Conservation (phyloP, 768 basidiomycete species). For the Russula dissimulans region DNA sequence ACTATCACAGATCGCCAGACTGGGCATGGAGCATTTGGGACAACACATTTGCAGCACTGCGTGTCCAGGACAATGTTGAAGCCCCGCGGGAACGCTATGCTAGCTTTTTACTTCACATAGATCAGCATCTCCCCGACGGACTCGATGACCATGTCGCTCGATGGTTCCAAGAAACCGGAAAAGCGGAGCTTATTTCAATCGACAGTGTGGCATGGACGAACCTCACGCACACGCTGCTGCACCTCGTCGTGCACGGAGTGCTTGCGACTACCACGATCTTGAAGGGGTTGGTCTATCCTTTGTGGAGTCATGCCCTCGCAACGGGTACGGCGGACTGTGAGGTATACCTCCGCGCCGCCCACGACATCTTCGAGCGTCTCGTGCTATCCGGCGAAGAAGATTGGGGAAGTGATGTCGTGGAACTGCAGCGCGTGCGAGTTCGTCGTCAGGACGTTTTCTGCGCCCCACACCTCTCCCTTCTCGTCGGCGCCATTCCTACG, state of each 20-base stretch:
- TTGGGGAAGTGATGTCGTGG: slow-evolving; percentile 43
- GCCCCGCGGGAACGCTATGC: slow-evolving; percentile 57
- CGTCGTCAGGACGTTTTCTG: slow-evolving; percentile 59
- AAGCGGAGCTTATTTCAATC: slow-evolving; percentile 50
- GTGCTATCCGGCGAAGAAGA: slow-evolving; percentile 44
- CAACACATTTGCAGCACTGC: slow-evolving; percentile 65
- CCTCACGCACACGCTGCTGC: slow-evolving; percentile 50
- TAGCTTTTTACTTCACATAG: slow-evolving; percentile 60
- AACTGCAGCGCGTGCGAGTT: slow-evolving; percentile 61
- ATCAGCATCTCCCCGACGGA: slow-evolving; percentile 66
- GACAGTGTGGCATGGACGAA: slow-evolving; percentile 59
- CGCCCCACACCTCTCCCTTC: slow-evolving; percentile 52
- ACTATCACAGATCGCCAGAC: slow-evolving; percentile 59
- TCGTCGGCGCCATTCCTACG: slow-evolving; percentile 56
- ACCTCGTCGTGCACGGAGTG: slow-evolving; percentile 57
- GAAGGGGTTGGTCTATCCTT: slow-evolving; percentile 67
- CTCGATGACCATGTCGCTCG: slow-evolving; percentile 60
- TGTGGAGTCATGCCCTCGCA: slow-evolving; percentile 54
- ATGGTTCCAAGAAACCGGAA: slow-evolving; percentile 67
- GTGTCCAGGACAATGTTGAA: slow-evolving; percentile 44
- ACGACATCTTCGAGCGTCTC: slow-evolving; percentile 49
- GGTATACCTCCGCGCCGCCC: slow-evolving; percentile 52
- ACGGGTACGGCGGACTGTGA: slow-evolving; percentile 32
- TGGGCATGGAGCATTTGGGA: slow-evolving; percentile 86
- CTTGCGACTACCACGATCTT: slow-evolving; percentile 66